Evolutionary conservation across 1,284 basidiomycete genomes (phyloP).

Genomic region (Phylloboletellus chloephorus): DNA sequence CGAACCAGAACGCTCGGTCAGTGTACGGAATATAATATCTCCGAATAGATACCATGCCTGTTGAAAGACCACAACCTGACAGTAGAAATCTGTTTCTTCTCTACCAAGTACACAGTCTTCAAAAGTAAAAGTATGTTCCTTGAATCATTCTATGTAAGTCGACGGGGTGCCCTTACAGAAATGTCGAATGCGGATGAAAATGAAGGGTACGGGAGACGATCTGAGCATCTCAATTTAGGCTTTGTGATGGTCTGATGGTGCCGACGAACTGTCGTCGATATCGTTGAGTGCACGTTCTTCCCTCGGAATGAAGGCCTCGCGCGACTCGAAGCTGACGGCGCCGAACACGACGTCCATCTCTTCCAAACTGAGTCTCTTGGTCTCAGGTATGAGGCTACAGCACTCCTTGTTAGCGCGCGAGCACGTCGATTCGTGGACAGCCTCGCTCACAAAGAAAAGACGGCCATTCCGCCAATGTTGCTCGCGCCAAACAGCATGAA

Average conservation of each 20-base stretch:
- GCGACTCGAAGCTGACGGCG: conserved; percentile 51
- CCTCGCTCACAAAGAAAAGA: conserved; percentile 39
- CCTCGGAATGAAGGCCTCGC: conserved; percentile 49
- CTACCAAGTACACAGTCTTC: too few species aligned
- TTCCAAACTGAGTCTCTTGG: conserved; percentile 67
- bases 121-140: too few species aligned
- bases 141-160: too few species aligned
- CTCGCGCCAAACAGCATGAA: conserved; percentile 67
- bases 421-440: not conserved
- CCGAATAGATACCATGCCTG: not conserved
- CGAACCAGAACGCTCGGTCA: conserved; percentile 56
- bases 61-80: too few species aligned
- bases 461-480: conserved; percentile 48
- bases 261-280: conserved; percentile 4
- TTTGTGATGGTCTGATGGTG: conserved; percentile 6
- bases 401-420: conserved; percentile 31
- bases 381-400: conserved; percentile 64
- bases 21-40: conserved; percentile 51
- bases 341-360: conserved; percentile 84
- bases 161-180: too few species aligned
- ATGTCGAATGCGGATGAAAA: not conserved
- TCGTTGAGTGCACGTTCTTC: conserved; percentile 34
- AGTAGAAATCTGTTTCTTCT: too few species aligned
- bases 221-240: conserved; percentile 3
- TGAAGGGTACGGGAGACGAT: not conserved